These are phyloP conservation scores for Amphicarpaea edgeworthii DNA, from an alignment of 306 rosid genomes.

Conservation along the genomic window DNA sequence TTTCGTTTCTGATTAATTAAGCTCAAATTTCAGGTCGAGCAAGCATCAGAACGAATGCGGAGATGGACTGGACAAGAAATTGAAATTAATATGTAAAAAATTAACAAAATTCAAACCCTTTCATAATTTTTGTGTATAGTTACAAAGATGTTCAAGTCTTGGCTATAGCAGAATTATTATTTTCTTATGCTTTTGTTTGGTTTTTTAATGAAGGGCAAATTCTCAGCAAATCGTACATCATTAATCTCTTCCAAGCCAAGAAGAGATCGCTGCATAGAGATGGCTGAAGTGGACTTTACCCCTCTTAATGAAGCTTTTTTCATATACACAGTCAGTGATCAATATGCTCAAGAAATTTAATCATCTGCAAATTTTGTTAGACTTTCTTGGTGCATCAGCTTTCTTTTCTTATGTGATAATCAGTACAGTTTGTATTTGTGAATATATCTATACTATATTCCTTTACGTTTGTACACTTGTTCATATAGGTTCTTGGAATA, in stretches of 20 bases:
- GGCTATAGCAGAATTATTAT: neutral
- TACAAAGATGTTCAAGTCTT: slow-evolving; percentile 19
- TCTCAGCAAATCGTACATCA: fast-evolving
- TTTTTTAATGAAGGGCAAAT: neutral
- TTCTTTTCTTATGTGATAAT: neutral
- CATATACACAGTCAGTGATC: neutral
- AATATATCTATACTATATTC: neutral
- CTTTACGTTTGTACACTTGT: neutral
- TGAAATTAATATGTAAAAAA: slow-evolving; percentile 43
- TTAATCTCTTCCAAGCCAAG: neutral
- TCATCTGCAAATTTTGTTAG: neutral
- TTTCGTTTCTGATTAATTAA: neutral
- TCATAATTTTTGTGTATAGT: slow-evolving; percentile 4
- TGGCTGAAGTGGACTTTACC: neutral
- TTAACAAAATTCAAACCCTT: slow-evolving; percentile 21
- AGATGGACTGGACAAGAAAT: slow-evolving; percentile 73
- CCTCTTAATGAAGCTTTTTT: neutral
- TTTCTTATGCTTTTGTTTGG: neutral
- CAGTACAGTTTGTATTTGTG: neutral
- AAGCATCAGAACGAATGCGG: slow-evolving; percentile 76
- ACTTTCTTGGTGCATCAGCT: neutral
- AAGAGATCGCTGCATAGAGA: neutral
- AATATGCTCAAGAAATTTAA: neutral
- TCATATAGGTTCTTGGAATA: neutral
- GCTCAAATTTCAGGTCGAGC: slow-evolving; percentile 72